phyloP scores from a whole-genome alignment of 179 eudicot species.

The Silene noctiflora region DNA sequence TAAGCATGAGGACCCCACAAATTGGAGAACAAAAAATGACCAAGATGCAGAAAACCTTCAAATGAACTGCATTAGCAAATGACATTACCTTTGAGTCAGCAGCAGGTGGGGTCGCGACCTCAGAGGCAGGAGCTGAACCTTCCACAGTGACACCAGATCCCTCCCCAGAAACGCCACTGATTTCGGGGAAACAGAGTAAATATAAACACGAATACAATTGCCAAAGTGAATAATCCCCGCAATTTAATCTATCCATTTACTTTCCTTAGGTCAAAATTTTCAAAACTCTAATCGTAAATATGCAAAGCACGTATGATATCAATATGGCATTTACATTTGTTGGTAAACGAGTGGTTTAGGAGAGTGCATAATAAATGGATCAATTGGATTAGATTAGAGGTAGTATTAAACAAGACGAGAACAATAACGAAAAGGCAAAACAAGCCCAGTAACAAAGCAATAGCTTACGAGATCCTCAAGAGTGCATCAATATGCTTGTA shows the following conservation, averaged over 20 bases:
- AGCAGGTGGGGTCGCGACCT: constrained; percentile 69
- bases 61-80: background rate
- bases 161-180: constrained; percentile 78
- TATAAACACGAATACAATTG: too few species aligned
- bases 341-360: too few species aligned
- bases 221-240: too few species aligned
- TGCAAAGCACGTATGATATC: too few species aligned
- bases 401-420: too few species aligned
- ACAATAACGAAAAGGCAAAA: background rate
- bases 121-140: constrained; percentile 58
- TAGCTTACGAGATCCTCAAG: constrained; percentile 87
- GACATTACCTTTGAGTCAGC: constrained; percentile 58
- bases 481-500: constrained; percentile 81
- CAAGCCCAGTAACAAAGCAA: background rate
- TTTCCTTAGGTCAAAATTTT: too few species aligned
- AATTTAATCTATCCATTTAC: too few species aligned
- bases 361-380: too few species aligned
- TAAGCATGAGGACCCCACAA: background rate
- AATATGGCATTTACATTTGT: too few species aligned
- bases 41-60: background rate
- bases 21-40: too few species aligned
- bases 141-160: constrained; percentile 71
- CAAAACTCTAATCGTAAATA: too few species aligned
- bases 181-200: background rate
- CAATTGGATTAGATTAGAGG: background rate